Conservation (phyloP, 1,284 basidiomycete genomes). For the Microbotryum lychnidis-dioicae region DNA sequence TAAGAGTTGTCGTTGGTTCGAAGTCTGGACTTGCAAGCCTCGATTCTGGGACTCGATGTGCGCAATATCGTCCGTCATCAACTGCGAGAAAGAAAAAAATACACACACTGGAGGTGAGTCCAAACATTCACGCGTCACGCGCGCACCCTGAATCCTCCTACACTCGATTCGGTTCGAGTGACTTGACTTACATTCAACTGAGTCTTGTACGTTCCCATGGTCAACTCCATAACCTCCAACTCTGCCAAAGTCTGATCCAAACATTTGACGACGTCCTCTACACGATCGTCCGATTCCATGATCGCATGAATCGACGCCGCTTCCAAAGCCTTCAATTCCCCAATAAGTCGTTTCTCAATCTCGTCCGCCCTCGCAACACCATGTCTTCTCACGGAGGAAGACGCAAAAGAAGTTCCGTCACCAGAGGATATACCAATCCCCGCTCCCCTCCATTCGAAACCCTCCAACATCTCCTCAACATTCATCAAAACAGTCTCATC, state of each 20-base stretch:
- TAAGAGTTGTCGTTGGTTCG: slow-evolving; percentile 80
- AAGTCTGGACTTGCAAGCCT: slow-evolving; percentile 93
- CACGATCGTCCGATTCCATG: slow-evolving; percentile 77
- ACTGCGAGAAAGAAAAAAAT: slow-evolving; percentile 46
- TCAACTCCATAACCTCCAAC: slow-evolving; percentile 37
- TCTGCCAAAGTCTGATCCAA: slow-evolving; percentile 37
- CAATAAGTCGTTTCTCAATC: slow-evolving; percentile 73
- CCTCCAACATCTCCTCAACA: slow-evolving; percentile 97
- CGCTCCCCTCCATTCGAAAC: slow-evolving; percentile 81
- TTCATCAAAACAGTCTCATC: slow-evolving; percentile 68
- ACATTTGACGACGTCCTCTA: slow-evolving; percentile 74
- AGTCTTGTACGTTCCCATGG: slow-evolving; percentile 83
- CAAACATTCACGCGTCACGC: background rate
- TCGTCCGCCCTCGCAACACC: slow-evolving; percentile 68
- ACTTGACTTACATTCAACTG: slow-evolving; percentile 71
- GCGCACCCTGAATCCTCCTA: background rate
- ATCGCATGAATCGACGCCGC: slow-evolving; percentile 97
- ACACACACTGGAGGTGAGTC: background rate
- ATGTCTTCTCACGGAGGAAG: slow-evolving; percentile 30
- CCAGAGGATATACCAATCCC: slow-evolving; percentile 27
- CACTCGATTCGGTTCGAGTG: background rate
- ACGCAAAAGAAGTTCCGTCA: slow-evolving; percentile 44
- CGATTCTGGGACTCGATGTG: slow-evolving; percentile 95
- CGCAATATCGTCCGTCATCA: slow-evolving; percentile 85
- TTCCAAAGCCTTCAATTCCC: slow-evolving; percentile 81